phyloP scores from a whole-genome alignment of 805 yeast species.

The Kuraishia piskuri region DNA sequence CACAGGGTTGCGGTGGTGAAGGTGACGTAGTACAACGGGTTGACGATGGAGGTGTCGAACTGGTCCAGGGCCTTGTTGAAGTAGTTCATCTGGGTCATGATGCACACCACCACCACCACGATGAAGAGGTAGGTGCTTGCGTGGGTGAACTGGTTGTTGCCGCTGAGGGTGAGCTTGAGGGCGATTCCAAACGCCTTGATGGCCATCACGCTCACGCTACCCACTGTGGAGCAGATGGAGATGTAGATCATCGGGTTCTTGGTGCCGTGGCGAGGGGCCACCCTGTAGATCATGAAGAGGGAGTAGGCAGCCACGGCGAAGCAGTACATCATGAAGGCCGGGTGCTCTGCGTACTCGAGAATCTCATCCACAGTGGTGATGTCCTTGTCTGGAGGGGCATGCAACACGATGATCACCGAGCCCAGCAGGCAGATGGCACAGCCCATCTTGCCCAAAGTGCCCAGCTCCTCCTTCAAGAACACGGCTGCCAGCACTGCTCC shows the following conservation, averaged over 20 bases:
- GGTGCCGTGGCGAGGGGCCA: constrained; percentile 75
- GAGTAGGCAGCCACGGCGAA: constrained; percentile 58
- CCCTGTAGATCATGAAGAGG: constrained; percentile 68
- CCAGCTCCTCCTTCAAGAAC: constrained; percentile 79
- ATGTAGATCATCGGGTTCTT: constrained; percentile 83
- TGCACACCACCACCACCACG: constrained; percentile 70
- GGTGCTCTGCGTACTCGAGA: constrained; percentile 67
- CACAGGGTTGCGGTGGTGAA: constrained; percentile 82
- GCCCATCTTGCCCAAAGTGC: constrained; percentile 83
- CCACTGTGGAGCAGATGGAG: constrained; percentile 84
- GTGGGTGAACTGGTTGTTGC: constrained; percentile 83
- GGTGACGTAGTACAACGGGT: constrained; percentile 84
- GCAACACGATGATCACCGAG: constrained; percentile 77
- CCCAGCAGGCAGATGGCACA: constrained; percentile 88
- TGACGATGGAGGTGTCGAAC: constrained; percentile 86
- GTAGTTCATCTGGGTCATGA: constrained; percentile 86
- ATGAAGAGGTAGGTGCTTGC: constrained; percentile 78
- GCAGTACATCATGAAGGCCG: constrained; percentile 65
- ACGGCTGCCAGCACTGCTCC: constrained; percentile 88
- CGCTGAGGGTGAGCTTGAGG: constrained; percentile 71
- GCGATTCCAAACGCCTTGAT: constrained; percentile 94
- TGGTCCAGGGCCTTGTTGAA: constrained; percentile 91
- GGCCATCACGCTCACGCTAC: constrained; percentile 84
- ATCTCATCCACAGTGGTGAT: constrained; percentile 85
- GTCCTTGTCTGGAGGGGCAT: constrained; percentile 93